phyloP scores from a whole-genome alignment of 805 yeast species.

The Ogataea nitratoaversa region DNA sequence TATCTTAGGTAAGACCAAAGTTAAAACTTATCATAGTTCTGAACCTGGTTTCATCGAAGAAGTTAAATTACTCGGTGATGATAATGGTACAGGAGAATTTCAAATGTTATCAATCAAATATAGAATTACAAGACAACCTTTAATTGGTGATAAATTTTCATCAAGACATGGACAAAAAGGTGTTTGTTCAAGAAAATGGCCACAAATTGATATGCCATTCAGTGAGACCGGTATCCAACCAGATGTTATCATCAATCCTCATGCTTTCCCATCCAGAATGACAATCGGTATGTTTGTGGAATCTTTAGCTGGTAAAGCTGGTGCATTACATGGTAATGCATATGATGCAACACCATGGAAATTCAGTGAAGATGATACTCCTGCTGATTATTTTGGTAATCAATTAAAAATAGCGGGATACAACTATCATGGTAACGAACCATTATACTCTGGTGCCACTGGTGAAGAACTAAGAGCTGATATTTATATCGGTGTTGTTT shows the following conservation, averaged over 20 bases:
- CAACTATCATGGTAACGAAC: slow-evolving; percentile 97
- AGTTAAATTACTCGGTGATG: slow-evolving; percentile 89
- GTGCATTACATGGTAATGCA: slow-evolving; percentile 95
- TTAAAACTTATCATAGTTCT: slow-evolving; percentile 86
- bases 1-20: slow-evolving; percentile 82
- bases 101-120: slow-evolving; percentile 85
- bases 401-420: slow-evolving; percentile 85
- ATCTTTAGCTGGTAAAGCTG: slow-evolving; percentile 97
- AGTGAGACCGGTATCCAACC: slow-evolving; percentile 96
- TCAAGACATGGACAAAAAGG: slow-evolving; percentile 99
- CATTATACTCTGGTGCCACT: slow-evolving; percentile 97
- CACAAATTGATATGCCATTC: slow-evolving; percentile 94
- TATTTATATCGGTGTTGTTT: slow-evolving; percentile 94
- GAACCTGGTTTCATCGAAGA: slow-evolving; percentile 96
- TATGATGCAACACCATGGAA: slow-evolving; percentile 98
- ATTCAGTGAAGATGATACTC: slow-evolving; percentile 86
- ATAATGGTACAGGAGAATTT: slow-evolving; percentile 68
- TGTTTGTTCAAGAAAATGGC: slow-evolving; percentile 98
- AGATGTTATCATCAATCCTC: slow-evolving; percentile 96
- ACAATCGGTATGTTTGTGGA: slow-evolving; percentile 99
- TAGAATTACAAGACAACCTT: slow-evolving; percentile 86
- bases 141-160: slow-evolving; percentile 96
- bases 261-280: slow-evolving; percentile 99
- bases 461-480: slow-evolving; percentile 97
- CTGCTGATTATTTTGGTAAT: slow-evolving; percentile 96